phyloP scores from a whole-genome alignment of 805 yeast genomes.

The Ogataea nonfermentans region DNA sequence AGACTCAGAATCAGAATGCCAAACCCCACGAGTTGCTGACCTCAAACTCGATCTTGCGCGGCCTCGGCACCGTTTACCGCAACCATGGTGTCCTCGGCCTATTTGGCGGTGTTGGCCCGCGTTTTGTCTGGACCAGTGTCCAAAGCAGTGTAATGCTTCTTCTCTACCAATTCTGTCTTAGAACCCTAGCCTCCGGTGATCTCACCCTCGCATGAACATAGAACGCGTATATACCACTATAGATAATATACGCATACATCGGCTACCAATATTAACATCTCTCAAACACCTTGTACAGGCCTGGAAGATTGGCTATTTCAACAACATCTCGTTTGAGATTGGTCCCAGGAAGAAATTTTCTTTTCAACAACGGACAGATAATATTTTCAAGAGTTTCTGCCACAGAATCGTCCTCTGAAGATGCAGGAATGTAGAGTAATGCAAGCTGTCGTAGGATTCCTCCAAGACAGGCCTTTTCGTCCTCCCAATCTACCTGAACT shows the following conservation, averaged over 20 bases:
- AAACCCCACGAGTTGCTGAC: constrained; percentile 21
- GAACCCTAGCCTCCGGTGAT: constrained; percentile 39
- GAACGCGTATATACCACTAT: constrained; percentile 5
- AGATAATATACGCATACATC: not conserved
- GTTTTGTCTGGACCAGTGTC: constrained; percentile 93
- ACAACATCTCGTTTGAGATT: constrained; percentile 53
- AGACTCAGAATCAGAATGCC: constrained; percentile 60
- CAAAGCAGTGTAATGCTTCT: constrained; percentile 94
- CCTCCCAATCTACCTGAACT: constrained; percentile 56
- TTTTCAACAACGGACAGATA: constrained; percentile 65
- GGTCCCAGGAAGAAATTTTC: constrained; percentile 62
- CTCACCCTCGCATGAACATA: constrained; percentile 12
- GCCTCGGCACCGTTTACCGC: constrained; percentile 55
- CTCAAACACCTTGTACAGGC: constrained; percentile 87
- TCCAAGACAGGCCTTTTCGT: constrained; percentile 66
- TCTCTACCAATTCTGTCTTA: constrained; percentile 76
- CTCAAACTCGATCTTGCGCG: constrained; percentile 48
- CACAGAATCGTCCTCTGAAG: constrained; percentile 31
- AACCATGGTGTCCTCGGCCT: constrained; percentile 77
- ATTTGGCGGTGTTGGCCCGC: constrained; percentile 94
- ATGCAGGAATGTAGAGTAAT: constrained; percentile 62
- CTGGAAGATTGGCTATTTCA: constrained; percentile 90
- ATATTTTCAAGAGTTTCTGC: constrained; percentile 48
- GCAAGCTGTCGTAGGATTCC: constrained; percentile 70
- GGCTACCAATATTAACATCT: constrained; percentile 56